Base-by-base conservation (phyloP, 305 asterid genomes). In the Striga hermonthica region DNA sequence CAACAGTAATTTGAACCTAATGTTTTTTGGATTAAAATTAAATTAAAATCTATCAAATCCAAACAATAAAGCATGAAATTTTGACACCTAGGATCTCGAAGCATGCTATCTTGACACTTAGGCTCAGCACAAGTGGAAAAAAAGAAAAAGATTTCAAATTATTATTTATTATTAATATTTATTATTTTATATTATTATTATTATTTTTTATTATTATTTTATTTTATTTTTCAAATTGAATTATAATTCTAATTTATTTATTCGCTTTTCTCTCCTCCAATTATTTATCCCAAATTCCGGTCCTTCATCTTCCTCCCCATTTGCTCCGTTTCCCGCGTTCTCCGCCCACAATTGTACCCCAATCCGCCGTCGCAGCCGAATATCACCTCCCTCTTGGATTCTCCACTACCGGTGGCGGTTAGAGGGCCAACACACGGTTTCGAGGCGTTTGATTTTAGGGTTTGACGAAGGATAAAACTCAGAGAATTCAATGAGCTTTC, bases 401-500 rank as follows among this genome's bases (percentile, higher is more conserved):
- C 31, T 50, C 66, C 55, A 15, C 38, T 44, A 54, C 54, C 61
- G 11, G 53, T 44, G 54, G 69, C 40, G 64, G 31, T 22, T 22
- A 22, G 31, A 22, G 31, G 31, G 31, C 31, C 31, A 62, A 56
- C 45, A 41, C 38, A 57, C 65, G 68, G 13, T 68, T 79, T 56
- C 14, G 28, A 8, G 60, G 71, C 13, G 45, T 45, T 75, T 70
- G 66, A 74, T 65, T 61, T 64, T 61, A 66, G 56, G 71, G 68
- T 64, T 67, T 13, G 73, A 65, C 54, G 58, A 39, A 56, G 37
- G 12, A 58, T 4, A 66, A 57, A 65, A 9, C 37, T 10, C 31
- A 22, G 22, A 63, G 4, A 49, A 54, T 47, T 11, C 36, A 5
- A 49, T 49, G 88, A 89, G 95, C 72, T 89, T 89, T 74, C 96